A percentile compares a stretch with the other conserved stretches of the same genome.
phyloP scores from a whole-genome alignment of 768 basidiomycete genomes.

The Tylopilus subfusipes region DNA sequence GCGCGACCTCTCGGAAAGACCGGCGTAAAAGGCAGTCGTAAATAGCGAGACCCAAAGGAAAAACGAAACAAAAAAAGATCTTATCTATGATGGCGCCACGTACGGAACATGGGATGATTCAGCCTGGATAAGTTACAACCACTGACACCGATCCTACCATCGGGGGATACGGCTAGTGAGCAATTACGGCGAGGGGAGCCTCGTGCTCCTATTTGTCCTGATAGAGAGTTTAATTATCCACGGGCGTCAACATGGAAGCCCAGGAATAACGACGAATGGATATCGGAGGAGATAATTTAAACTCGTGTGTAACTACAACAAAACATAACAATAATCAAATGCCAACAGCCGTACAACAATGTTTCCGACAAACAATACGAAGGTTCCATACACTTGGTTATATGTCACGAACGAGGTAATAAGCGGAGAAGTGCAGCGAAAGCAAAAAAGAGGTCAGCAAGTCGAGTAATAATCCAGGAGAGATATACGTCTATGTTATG shows the following conservation, averaged over 20 bases:
- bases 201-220: slow-evolving; percentile 8
- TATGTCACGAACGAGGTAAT: neutral
- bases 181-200: slow-evolving; percentile 14
- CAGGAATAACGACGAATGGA: neutral
- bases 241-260: neutral
- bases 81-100: slow-evolving; percentile 19
- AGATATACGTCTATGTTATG: slow-evolving; percentile 3
- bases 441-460: neutral
- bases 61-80: neutral
- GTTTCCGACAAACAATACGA: neutral
- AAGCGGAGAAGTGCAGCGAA: neutral
- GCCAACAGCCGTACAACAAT: slow-evolving; percentile 13
- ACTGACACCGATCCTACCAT: slow-evolving; percentile 10
- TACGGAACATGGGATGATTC: neutral
- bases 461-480: neutral
- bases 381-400: neutral
- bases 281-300: slow-evolving; percentile 7
- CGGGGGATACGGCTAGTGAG: neutral
- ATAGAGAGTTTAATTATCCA: neutral
- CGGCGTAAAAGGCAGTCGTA: neutral
- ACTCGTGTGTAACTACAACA: slow-evolving; percentile 3
- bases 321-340: slow-evolving; percentile 27
- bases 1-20: neutral
- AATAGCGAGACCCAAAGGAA: neutral
- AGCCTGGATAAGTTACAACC: slow-evolving; percentile 18